Base-by-base conservation (phyloP, 345 rosid genomes). In the Brassica juncea region DNA sequence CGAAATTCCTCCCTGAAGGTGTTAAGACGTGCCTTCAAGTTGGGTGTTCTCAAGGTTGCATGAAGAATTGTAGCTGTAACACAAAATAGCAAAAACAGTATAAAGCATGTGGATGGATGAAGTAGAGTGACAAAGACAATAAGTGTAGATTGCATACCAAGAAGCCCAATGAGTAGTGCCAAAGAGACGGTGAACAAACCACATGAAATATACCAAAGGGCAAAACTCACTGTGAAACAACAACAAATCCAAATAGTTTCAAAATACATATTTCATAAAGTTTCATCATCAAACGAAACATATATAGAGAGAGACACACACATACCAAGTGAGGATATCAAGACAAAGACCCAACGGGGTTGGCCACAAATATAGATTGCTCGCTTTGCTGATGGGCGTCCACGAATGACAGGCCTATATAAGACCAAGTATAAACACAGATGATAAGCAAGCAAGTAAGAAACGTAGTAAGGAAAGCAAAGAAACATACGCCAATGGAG, bases 1-100 rank as follows among this genome's bases (percentile, higher is more conserved):
- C 97, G 94, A 72, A 95, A 95, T 76, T 95, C 99, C 85, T 95
- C 98, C 4, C 98, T 87, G 83, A 95, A 93, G 65, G 97, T 95
- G 83, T 93, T 90, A 74, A 95, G 86, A 42, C 98, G 97, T 55
- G 99, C 97, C 82, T 95, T 95, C 86, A 95, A 82, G 83, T 95
- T 95, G 9, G 99, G 97, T 66, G 99, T 93, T 82, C 98, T 88
- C 79, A 90, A 89, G 81, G 90, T 95, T 70, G 99, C 99, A 82
- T 95, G 99, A 68, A 91, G 86, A 68, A 91, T 4, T 2, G 97
- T 93, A 49, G 91, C 99, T 95, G 84, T 74, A 34, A 71, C 60
- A 54, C 23, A 72, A 44, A 35, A 74, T 75, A 47, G 37, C 61
- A 28, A 12, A 21, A 49, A 57, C 49, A 49, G 10, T 35, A 44